A percentile compares a stretch with the other conserved stretches of the same genome.
Evolutionary conservation across 495 filamentous ascomycete genomes (phyloP).

Genomic region (Podospora comata): DNA sequence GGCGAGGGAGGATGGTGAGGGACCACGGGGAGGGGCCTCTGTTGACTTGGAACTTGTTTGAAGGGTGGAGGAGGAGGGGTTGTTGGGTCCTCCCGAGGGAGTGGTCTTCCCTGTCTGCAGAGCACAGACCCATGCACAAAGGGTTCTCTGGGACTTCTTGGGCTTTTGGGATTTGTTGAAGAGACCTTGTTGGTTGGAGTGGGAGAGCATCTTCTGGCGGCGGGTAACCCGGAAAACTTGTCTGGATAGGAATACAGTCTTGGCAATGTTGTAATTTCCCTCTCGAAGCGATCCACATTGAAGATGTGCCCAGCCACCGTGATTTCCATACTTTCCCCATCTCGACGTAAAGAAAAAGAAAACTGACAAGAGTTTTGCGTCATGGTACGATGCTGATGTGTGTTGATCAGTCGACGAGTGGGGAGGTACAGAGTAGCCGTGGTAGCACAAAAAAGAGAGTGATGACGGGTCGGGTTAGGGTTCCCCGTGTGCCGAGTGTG

Average conservation of each 20-base stretch:
- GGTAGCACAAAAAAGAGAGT: background rate
- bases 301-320: background rate
- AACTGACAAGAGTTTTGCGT: background rate
- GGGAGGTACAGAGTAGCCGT: background rate
- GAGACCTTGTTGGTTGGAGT: background rate
- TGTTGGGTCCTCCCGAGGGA: conserved; percentile 5
- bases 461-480: conserved; percentile 19
- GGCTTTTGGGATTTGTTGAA: background rate
- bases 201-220: background rate
- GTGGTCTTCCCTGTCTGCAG: background rate
- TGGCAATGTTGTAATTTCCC: background rate
- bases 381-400: background rate
- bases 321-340: background rate
- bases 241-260: background rate
- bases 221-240: background rate
- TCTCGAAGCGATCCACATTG: background rate
- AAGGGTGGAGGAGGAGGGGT: background rate
- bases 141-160: background rate
- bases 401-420: background rate
- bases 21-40: background rate
- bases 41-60: background rate
- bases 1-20: background rate
- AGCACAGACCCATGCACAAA: background rate
- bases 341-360: background rate
- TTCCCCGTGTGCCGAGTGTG: background rate